These are phyloP conservation scores for Penicillium cosmopolitanum DNA, from an alignment of 495 filamentous ascomycete genomes.

Conservation along the genomic window DNA sequence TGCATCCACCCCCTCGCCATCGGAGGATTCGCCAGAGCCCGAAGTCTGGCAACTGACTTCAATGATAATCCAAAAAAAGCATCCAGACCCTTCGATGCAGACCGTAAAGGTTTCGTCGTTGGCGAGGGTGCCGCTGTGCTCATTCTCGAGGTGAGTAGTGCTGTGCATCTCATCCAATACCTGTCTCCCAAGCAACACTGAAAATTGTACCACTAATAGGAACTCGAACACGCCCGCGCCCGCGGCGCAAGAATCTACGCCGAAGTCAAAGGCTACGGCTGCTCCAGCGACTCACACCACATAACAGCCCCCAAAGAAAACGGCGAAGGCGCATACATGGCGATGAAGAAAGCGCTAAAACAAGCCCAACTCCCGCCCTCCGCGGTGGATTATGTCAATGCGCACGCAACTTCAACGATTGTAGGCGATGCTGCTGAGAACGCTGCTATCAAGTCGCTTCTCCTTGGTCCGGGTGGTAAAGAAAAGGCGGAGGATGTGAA, in stretches of 20 bases:
- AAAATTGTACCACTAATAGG: constrained; percentile 39
- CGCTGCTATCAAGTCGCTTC: constrained; percentile 74
- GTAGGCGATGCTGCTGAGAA: constrained; percentile 91
- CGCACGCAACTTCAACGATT: constrained; percentile 86
- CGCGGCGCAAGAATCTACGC: constrained; percentile 85
- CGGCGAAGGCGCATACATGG: constrained; percentile 76
- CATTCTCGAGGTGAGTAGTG: constrained; percentile 67
- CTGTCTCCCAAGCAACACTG: too few species aligned
- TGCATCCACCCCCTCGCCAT: constrained; percentile 95
- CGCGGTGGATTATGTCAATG: constrained; percentile 90
- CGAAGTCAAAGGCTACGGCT: constrained; percentile 85
- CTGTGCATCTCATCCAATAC: background rate
- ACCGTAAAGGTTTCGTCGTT: constrained; percentile 85
- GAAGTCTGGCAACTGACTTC: constrained; percentile 79
- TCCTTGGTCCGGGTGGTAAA: constrained; percentile 73
- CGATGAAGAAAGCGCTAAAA: constrained; percentile 83
- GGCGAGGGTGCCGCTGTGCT: constrained; percentile 89
- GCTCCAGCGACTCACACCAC: constrained; percentile 86
- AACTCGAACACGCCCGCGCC: constrained; percentile 82
- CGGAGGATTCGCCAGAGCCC: constrained; percentile 84
- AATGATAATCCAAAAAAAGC: constrained; percentile 74
- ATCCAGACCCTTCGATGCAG: constrained; percentile 87
- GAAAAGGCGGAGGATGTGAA: constrained; percentile 67
- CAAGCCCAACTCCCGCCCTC: constrained; percentile 69
- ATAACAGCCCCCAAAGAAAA: constrained; percentile 86